phyloP scores from a whole-genome alignment of 2,329 filamentous ascomycete genomes.

The Fusarium sulawesiense region DNA sequence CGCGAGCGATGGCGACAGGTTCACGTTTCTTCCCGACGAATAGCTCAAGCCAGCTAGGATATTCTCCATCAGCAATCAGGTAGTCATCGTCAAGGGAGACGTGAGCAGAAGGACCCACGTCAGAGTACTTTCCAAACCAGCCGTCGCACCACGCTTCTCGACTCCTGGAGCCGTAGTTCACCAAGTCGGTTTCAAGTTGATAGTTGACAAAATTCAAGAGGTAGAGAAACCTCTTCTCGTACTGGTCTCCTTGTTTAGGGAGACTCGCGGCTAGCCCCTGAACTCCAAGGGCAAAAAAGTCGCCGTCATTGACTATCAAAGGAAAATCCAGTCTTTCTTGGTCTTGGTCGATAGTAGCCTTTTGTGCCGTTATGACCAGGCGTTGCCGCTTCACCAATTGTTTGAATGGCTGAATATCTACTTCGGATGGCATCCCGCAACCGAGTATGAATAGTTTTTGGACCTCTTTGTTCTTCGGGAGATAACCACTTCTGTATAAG shows the following conservation, averaged over 20 bases:
- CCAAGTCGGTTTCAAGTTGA: fast-evolving
- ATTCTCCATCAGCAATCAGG: background rate
- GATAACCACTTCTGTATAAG: too few species aligned
- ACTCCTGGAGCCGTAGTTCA: fast-evolving
- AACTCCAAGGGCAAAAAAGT: background rate
- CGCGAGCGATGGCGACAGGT: background rate
- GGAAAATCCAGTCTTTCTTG: background rate
- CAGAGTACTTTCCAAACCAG: conserved; percentile 3
- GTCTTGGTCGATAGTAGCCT: background rate
- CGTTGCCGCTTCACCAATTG: background rate
- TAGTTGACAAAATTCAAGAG: background rate
- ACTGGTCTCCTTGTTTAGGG: background rate
- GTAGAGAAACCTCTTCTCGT: background rate
- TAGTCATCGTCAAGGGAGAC: background rate
- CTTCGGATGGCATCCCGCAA: too few species aligned
- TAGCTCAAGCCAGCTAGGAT: background rate
- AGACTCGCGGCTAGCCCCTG: background rate
- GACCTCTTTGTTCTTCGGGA: background rate
- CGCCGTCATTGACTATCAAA: background rate
- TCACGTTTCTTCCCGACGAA: too few species aligned
- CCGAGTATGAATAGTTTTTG: too few species aligned
- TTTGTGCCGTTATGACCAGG: background rate
- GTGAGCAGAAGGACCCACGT: background rate
- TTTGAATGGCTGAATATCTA: background rate
- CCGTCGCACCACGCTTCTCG: background rate